phyloP scores from a whole-genome alignment of 331 rosid species.

The Rhamnella rubrinervis region DNA sequence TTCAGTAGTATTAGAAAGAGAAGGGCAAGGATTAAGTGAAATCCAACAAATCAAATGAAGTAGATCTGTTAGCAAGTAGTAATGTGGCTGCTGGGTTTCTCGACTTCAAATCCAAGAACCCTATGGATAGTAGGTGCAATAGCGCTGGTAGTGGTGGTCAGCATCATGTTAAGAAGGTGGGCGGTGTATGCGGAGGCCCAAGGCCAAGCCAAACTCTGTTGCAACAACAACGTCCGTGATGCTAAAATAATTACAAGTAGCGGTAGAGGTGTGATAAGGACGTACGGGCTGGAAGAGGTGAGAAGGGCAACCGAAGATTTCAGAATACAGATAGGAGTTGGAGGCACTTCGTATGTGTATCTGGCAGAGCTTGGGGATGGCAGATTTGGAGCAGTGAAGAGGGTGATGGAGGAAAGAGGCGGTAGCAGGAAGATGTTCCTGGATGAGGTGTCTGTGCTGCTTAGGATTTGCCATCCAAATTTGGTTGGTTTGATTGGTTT shows the following conservation, averaged over 20 bases:
- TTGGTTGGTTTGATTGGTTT: constrained; percentile 23
- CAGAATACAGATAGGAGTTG: constrained; percentile 11
- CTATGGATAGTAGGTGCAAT: not conserved
- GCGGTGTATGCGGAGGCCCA: not conserved
- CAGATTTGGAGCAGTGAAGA: constrained; percentile 23
- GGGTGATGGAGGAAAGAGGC: constrained; percentile 17
- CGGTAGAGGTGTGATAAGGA: not conserved
- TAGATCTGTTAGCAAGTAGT: too few relatives aligned
- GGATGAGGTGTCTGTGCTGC: constrained; percentile 23
- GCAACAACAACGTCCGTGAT: too few relatives aligned
- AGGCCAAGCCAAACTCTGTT: not conserved
- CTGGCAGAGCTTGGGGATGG: constrained; percentile 24
- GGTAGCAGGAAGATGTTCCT: constrained; percentile 18
- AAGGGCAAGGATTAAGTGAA: too few relatives aligned
- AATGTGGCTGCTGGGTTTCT: not conserved
- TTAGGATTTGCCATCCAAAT: constrained; percentile 24
- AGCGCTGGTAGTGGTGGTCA: not conserved
- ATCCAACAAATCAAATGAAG: too few relatives aligned
- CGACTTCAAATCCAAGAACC: not conserved
- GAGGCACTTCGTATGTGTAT: constrained; percentile 21
- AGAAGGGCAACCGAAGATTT: constrained; percentile 9
- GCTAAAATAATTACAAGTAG: too few relatives aligned
- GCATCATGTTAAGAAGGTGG: not conserved
- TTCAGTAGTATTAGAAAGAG: too few relatives aligned
- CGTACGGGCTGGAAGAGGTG: constrained; percentile 16